phyloP scores from a whole-genome alignment of 2,329 filamentous ascomycete species.

The Trichoderma lentiforme region DNA sequence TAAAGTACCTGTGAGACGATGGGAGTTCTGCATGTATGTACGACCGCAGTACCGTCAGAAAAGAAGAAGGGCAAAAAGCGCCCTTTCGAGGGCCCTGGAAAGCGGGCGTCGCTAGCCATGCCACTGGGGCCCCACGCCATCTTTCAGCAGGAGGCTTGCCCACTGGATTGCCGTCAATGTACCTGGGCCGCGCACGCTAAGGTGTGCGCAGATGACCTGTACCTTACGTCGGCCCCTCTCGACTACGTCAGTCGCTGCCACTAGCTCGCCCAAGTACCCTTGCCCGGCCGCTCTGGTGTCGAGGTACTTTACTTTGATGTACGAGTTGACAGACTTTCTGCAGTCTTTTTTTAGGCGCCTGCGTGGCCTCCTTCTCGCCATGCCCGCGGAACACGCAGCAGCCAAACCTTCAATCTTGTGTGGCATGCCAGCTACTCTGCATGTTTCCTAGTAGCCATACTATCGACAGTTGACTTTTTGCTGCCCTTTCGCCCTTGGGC shows the following conservation, averaged over 20 bases:
- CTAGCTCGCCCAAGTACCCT: not conserved
- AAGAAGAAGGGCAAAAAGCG: not conserved
- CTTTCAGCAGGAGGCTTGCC: conserved; percentile 7
- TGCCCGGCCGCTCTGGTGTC: not conserved
- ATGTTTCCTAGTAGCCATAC: not conserved
- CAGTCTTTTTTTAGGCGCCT: conserved; percentile 1
- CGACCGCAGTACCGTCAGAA: not conserved
- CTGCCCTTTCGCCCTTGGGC: not conserved
- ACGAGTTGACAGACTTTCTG: not conserved
- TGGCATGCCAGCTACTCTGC: not conserved
- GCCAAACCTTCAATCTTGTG: not conserved
- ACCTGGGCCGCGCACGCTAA: conserved; percentile 33
- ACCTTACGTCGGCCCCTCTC: conserved; percentile 31
- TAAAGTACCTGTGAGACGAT: not conserved
- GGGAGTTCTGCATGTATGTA: not conserved
- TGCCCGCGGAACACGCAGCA: not conserved
- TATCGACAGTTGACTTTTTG: not conserved
- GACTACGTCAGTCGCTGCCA: conserved; percentile 9
- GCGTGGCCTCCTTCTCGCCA: not conserved
- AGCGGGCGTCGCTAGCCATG: conserved; percentile 15
- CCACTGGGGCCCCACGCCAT: conserved; percentile 10
- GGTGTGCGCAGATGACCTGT: conserved; percentile 37
- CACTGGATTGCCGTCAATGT: conserved; percentile 30
- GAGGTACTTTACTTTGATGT: not conserved
- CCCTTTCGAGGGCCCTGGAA: conserved; percentile 4